Percentiles rank a stretch among this genome's conserved stretches.
Evolutionary conservation across 768 basidiomycete species (phyloP).

Genomic region (Russula griseocarnosa): DNA sequence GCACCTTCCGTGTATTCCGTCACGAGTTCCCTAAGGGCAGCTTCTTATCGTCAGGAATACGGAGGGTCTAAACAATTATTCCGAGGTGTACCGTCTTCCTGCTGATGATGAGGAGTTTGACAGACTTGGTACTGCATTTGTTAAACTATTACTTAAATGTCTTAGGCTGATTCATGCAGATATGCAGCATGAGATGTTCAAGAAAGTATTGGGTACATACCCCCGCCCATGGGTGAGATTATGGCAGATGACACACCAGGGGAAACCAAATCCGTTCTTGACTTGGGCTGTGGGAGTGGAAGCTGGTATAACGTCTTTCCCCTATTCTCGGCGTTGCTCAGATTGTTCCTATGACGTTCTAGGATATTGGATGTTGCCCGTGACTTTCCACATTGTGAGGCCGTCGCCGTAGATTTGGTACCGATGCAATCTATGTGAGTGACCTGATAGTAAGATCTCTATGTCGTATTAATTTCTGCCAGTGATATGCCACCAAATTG

Average conservation of each 20-base stretch:
- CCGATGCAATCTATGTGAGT: conserved; percentile 72
- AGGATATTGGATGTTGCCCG: conserved; percentile 76
- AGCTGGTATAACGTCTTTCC: conserved; percentile 50
- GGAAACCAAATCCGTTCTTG: conserved; percentile 59
- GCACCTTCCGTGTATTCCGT: conserved; percentile 65
- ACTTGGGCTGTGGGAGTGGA: conserved; percentile 78
- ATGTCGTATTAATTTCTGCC: conserved; percentile 26
- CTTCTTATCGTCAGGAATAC: conserved; percentile 59
- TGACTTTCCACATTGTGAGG: conserved; percentile 64
- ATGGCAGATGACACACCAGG: conserved; percentile 57
- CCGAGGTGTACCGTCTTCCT: conserved; percentile 72
- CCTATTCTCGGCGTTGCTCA: not conserved
- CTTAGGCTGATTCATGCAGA: conserved; percentile 40
- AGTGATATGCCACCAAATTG: conserved; percentile 68
- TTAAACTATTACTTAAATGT: not conserved
- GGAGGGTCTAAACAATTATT: conserved; percentile 75
- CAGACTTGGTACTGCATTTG: conserved; percentile 49
- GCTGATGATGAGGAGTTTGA: conserved; percentile 75
- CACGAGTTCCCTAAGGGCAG: conserved; percentile 56
- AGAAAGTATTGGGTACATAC: conserved; percentile 63
- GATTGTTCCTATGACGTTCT: conserved; percentile 18
- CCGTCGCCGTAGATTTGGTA: conserved; percentile 74
- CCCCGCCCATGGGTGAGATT: conserved; percentile 51
- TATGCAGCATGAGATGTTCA: conserved; percentile 63
- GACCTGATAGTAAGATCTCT: conserved; percentile 22